phyloP scores from a whole-genome alignment of 2,329 filamentous ascomycete species.

The Talaromyces rugulosus region DNA sequence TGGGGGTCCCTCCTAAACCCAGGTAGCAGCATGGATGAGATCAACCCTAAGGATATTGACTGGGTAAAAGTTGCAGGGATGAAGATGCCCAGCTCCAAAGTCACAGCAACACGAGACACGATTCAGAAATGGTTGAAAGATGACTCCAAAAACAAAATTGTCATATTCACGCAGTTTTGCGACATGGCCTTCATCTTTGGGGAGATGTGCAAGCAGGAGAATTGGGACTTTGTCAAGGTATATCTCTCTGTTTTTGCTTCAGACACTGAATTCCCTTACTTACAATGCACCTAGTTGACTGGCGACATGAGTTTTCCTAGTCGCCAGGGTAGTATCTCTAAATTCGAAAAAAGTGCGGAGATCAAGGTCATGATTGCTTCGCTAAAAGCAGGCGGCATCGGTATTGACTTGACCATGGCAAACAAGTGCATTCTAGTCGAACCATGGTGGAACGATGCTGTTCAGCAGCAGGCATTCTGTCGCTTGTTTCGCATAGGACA shows the following conservation, averaged over 20 bases:
- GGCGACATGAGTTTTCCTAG: slow-evolving; percentile 45
- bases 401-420: slow-evolving; percentile 59
- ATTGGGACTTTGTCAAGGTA: slow-evolving; percentile 31
- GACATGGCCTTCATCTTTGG: slow-evolving; percentile 50
- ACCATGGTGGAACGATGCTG: slow-evolving; percentile 58
- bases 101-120: slow-evolving; percentile 29
- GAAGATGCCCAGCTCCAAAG: slow-evolving; percentile 37
- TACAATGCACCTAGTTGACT: slow-evolving; percentile 1
- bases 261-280: background rate
- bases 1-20: background rate
- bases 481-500: slow-evolving; percentile 66
- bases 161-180: slow-evolving; percentile 58
- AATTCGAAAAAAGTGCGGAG: slow-evolving; percentile 40
- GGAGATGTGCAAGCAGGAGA: slow-evolving; percentile 47
- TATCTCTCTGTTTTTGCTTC: background rate
- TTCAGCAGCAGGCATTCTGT: slow-evolving; percentile 57
- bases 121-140: slow-evolving; percentile 40
- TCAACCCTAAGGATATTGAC: slow-evolving; percentile 45
- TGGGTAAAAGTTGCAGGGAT: slow-evolving; percentile 23
- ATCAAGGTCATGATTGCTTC: slow-evolving; percentile 52
- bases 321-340: slow-evolving; percentile 44
- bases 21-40: slow-evolving; percentile 33
- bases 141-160: slow-evolving; percentile 51
- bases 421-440: slow-evolving; percentile 55
- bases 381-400: slow-evolving; percentile 54